These are phyloP conservation scores for Tylopilus felleus DNA, from an alignment of 768 basidiomycete species.

Conservation along the genomic window DNA sequence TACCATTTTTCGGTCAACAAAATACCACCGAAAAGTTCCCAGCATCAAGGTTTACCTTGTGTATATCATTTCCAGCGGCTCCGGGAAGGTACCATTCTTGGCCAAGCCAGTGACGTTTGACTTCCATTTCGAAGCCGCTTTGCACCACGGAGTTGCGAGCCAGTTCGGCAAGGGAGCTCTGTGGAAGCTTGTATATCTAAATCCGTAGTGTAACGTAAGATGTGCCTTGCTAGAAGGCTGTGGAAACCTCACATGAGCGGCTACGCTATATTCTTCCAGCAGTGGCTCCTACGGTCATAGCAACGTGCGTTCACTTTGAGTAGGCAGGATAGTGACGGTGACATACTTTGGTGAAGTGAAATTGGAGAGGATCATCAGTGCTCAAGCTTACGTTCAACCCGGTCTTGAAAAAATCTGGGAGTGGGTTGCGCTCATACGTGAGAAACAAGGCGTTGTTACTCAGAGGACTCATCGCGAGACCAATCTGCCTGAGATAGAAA, in stretches of 20 bases:
- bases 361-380: slow-evolving; percentile 94
- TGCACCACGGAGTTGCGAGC: slow-evolving; percentile 98
- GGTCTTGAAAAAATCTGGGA: slow-evolving; percentile 95
- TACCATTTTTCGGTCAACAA: slow-evolving; percentile 2
- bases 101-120: slow-evolving; percentile 95
- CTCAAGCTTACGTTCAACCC: slow-evolving; percentile 95
- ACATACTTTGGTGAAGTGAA: slow-evolving; percentile 93
- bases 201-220: background rate
- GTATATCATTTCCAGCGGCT: slow-evolving; percentile 90
- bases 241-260: slow-evolving; percentile 72
- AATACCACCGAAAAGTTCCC: background rate
- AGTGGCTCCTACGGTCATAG: slow-evolving; percentile 68
- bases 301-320: background rate
- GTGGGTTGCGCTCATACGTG: slow-evolving; percentile 93
- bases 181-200: slow-evolving; percentile 95
- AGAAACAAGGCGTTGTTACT: slow-evolving; percentile 98
- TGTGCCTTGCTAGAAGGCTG: background rate
- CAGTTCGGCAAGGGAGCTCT: slow-evolving; percentile 90
- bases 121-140: slow-evolving; percentile 97
- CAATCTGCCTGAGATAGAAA: slow-evolving; percentile 97
- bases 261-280: slow-evolving; percentile 96
- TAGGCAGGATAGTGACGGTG: background rate
- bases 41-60: slow-evolving; percentile 61
- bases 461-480: slow-evolving; percentile 96
- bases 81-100: slow-evolving; percentile 92